Conservation (phyloP, 345 rosid genomes). For the Trapa bicornis region DNA sequence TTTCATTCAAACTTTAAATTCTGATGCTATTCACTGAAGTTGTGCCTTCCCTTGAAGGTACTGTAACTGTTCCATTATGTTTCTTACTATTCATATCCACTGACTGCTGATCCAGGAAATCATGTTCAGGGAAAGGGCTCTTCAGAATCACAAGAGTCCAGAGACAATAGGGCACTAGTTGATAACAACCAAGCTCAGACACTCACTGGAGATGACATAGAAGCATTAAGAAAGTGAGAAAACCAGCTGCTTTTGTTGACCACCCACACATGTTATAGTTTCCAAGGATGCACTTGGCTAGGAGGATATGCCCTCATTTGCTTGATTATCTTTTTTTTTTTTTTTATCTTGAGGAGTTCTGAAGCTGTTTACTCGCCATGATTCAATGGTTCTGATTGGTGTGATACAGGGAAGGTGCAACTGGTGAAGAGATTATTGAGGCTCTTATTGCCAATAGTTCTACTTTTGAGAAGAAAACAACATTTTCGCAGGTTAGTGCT, state of each 20-base stretch:
- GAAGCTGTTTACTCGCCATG: background rate
- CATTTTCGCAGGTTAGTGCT: conserved; percentile 63
- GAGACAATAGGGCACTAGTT: conserved; percentile 60
- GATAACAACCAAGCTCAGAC: conserved; percentile 81
- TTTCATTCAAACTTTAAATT: background rate
- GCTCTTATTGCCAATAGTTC: conserved; percentile 88
- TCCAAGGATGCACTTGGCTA: background rate
- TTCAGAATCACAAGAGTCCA: conserved; percentile 26
- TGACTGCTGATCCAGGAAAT: conserved; percentile 19
- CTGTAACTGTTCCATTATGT: background rate
- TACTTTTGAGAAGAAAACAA: conserved; percentile 76
- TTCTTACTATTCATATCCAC: background rate
- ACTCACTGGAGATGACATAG: conserved; percentile 71
- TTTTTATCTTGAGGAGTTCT: background rate
- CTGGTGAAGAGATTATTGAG: conserved; percentile 74
- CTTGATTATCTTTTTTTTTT: background rate
- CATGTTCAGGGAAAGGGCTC: conserved; percentile 23
- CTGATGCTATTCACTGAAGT: background rate
- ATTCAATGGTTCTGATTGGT: conserved; percentile 2
- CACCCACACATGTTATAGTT: background rate
- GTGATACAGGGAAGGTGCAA: conserved; percentile 67
- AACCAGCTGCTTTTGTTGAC: background rate
- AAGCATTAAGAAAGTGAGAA: conserved; percentile 57
- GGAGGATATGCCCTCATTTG: background rate
- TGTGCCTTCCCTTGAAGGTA: background rate